Percentiles rank a stretch among this genome's conserved stretches.
Evolutionary conservation across 176 grass and related monocot species (phyloP).

Genomic region (Oryza nivara): DNA sequence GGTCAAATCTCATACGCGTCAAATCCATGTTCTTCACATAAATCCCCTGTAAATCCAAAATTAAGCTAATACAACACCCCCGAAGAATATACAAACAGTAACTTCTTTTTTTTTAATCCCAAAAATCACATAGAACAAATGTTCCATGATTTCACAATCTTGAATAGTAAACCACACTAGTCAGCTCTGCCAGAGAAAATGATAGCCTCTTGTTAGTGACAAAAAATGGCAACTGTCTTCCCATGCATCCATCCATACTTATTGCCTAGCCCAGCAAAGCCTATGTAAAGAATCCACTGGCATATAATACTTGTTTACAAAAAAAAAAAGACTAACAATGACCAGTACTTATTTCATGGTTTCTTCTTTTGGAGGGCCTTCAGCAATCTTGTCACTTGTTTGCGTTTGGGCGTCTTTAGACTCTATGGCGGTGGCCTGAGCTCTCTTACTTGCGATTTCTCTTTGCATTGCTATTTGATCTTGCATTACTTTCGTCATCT

Average conservation of each 20-base stretch:
- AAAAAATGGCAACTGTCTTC: slow-evolving; percentile 6
- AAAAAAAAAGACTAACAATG: background rate
- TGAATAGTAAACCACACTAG: background rate
- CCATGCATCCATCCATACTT: slow-evolving; percentile 25
- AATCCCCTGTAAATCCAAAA: background rate
- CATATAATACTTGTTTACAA: background rate
- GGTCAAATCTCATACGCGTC: background rate
- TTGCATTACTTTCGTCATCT: slow-evolving; percentile 70
- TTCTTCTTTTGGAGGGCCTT: slow-evolving; percentile 43
- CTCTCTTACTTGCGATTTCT: slow-evolving; percentile 54
- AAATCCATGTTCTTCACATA: background rate
- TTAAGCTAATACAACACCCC: background rate
- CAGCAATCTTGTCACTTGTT: slow-evolving; percentile 32
- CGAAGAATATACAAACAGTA: background rate
- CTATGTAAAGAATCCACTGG: background rate
- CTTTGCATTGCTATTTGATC: slow-evolving; percentile 67
- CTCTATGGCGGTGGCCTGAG: slow-evolving; percentile 32
- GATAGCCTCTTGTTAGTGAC: slow-evolving; percentile 7
- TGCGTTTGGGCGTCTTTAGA: slow-evolving; percentile 26
- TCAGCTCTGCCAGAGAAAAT: background rate
- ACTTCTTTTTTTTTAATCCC: background rate
- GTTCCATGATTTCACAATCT: background rate
- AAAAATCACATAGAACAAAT: background rate
- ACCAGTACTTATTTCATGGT: slow-evolving; percentile 27
- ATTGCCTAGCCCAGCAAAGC: slow-evolving; percentile 10